These are phyloP conservation scores for Tilletia setariae DNA, from an alignment of 1,284 basidiomycete genomes.

Conservation along the genomic window DNA sequence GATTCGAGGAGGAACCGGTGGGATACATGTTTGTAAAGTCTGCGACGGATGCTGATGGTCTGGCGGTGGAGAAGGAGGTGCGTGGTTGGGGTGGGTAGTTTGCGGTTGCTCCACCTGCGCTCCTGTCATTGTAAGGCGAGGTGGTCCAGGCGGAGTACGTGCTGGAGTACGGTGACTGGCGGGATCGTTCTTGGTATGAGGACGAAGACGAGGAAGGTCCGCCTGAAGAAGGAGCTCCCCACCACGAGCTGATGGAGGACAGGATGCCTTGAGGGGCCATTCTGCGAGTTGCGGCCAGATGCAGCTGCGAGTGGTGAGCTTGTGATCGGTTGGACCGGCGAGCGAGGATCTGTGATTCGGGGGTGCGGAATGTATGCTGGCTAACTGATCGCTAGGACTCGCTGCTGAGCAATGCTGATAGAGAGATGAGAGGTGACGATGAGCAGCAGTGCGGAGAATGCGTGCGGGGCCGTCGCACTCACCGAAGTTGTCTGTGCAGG, in stretches of 20 bases:
- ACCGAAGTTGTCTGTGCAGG: no score
- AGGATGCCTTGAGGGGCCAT: constrained; percentile 12
- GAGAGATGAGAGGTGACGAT: no score
- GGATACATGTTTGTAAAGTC: constrained; percentile 44
- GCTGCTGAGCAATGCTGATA: no score
- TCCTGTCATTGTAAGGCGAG: constrained; percentile 11
- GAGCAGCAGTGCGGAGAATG: no score
- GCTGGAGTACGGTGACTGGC: background rate
- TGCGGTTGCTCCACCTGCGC: constrained; percentile 2
- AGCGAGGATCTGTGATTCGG: no score
- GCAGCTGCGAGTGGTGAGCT: no score
- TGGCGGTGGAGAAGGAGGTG: background rate
- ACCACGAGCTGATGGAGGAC: constrained; percentile 12
- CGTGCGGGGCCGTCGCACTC: no score
- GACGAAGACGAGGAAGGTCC: background rate
- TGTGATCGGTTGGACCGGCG: no score
- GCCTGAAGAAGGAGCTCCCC: background rate
- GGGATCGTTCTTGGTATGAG: background rate
- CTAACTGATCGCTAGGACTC: no score
- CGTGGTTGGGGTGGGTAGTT: constrained; percentile 8
- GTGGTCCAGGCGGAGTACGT: constrained; percentile 5
- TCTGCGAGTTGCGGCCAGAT: no score
- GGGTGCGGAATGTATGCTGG: no score
- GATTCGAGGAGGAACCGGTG: constrained; percentile 33
- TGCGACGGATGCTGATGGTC: constrained; percentile 26